Evolutionary conservation across 306 rosid species (phyloP).

Genomic region (Vigna hirtella): DNA sequence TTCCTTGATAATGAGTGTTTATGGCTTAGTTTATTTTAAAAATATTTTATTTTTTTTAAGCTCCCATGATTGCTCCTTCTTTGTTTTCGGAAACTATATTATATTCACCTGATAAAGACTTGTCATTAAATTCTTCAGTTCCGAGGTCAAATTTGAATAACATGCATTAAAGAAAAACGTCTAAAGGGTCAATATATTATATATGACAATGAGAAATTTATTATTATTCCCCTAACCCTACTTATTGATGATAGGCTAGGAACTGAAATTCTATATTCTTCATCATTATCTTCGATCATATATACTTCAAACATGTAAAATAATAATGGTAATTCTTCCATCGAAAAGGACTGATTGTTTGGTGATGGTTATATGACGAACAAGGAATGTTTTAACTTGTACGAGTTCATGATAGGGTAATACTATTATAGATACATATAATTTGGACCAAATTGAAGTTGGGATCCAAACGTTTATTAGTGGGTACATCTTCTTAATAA

Average conservation of each 20-base stretch:
- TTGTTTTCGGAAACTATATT: neutral
- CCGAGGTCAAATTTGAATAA: conserved; percentile 26
- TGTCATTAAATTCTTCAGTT: conserved; percentile 22
- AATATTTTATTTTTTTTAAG: neutral
- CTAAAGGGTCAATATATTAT: conserved; percentile 9
- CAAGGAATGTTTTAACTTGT: conserved; percentile 23
- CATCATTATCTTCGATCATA: conserved; percentile 3
- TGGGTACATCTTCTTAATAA: neutral
- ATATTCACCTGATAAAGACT: conserved; percentile 14
- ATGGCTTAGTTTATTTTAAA: neutral
- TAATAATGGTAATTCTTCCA: conserved; percentile 24
- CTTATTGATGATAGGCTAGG: conserved; percentile 18
- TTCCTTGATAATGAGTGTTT: neutral
- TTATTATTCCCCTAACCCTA: conserved; percentile 21
- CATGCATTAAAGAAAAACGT: neutral
- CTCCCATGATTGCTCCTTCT: neutral
- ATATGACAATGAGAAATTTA: neutral
- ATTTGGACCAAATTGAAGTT: neutral
- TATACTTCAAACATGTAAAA: conserved; percentile 34
- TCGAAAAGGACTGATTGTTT: conserved; percentile 7
- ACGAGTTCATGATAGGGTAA: neutral
- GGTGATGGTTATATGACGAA: conserved; percentile 2
- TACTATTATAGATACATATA: neutral
- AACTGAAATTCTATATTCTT: conserved; percentile 22
- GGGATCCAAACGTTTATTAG: neutral